These are phyloP conservation scores for Trypanosoma grayi DNA, from an alignment of 208 protist species.

Conservation along the genomic window DNA sequence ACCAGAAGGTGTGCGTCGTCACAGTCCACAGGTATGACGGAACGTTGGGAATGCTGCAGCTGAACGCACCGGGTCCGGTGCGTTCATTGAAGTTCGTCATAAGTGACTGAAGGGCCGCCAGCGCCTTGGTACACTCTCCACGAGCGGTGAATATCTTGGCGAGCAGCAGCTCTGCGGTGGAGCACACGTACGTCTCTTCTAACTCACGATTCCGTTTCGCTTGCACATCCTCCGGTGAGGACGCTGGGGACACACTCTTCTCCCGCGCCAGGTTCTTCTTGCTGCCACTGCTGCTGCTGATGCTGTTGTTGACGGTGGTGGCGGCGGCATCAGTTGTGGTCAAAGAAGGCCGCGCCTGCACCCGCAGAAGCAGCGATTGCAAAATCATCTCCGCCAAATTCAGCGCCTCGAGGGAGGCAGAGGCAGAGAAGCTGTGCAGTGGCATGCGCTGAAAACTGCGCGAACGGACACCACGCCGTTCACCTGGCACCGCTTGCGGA, in stretches of 20 bases:
- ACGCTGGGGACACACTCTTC: neutral
- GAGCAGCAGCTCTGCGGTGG: constrained; percentile 15
- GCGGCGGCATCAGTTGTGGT: neutral
- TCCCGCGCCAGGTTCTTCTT: neutral
- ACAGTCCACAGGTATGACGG: constrained; percentile 53
- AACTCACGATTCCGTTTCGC: constrained; percentile 7
- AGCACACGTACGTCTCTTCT: constrained; percentile 13
- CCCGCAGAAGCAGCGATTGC: constrained; percentile 25
- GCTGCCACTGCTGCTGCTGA: too few species aligned
- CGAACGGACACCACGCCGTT: constrained; percentile 14
- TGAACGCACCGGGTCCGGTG: neutral
- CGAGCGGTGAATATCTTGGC: constrained; percentile 18
- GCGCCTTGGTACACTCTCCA: constrained; percentile 19
- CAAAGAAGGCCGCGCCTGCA: neutral
- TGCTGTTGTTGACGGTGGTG: too few species aligned
- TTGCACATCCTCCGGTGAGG: neutral
- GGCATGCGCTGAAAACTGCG: neutral
- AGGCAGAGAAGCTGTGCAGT: constrained; percentile 10
- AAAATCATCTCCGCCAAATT: constrained; percentile 44
- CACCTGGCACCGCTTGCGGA: neutral
- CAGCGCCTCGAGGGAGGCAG: constrained; percentile 63
- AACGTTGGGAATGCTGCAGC: neutral
- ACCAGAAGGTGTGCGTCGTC: constrained; percentile 44
- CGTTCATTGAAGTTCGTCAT: constrained; percentile 10
- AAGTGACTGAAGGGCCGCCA: constrained; percentile 6